Percentiles rank a stretch among this genome's conserved stretches.
phyloP scores from a whole-genome alignment of 2,329 filamentous ascomycete genomes.

The Aspergillus sp. region DNA sequence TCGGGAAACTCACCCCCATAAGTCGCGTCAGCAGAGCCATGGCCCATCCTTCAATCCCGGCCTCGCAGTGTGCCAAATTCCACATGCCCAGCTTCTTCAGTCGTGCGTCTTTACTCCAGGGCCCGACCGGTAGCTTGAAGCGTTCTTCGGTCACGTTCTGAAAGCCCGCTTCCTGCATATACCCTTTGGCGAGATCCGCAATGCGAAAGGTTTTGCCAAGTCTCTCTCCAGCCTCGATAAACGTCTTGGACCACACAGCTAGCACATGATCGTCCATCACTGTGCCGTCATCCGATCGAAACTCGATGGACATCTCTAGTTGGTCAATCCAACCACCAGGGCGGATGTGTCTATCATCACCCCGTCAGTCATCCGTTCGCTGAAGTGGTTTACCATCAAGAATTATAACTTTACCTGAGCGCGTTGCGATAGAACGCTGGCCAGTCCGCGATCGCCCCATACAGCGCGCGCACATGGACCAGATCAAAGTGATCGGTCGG shows the following conservation, averaged over 20 bases:
- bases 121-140: constrained; percentile 24
- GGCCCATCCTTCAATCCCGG: constrained; percentile 26
- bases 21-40: constrained; percentile 24
- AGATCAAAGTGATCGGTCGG: constrained; percentile 45
- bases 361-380: background rate
- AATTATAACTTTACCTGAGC: constrained; percentile 8
- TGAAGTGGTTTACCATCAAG: background rate
- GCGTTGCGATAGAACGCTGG: constrained; percentile 15
- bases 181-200: constrained; percentile 13
- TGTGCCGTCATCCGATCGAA: constrained; percentile 17
- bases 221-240: constrained; percentile 23
- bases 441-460: constrained; percentile 18
- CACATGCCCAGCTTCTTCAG: constrained; percentile 24
- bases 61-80: constrained; percentile 20
- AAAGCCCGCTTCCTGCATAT: constrained; percentile 24
- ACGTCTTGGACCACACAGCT: constrained; percentile 18
- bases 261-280: constrained; percentile 19
- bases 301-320: constrained; percentile 20
- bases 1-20: constrained; percentile 17
- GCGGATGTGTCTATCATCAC: constrained; percentile 11
- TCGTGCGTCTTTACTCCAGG: constrained; percentile 21
- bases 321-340: constrained; percentile 22
- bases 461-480: constrained; percentile 40
- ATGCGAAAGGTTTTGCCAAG: constrained; percentile 25
- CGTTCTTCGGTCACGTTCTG: constrained; percentile 20